These are phyloP conservation scores for Climacium dendroides DNA, from an alignment of 225 moss, liverwort and hornwort genomes.

Conservation along the genomic window DNA sequence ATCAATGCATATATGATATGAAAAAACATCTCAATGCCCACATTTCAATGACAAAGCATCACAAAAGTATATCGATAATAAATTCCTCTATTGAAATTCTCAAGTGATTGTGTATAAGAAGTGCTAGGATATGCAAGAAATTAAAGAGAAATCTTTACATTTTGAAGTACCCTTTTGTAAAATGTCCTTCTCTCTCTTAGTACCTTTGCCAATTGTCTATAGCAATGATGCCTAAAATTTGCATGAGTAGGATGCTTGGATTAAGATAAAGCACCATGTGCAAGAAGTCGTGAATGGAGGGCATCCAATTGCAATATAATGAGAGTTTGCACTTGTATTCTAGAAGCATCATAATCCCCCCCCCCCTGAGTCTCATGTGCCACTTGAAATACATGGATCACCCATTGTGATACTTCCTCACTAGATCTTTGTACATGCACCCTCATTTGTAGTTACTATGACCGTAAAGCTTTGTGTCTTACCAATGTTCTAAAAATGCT, in stretches of 20 bases:
- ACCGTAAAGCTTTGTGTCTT: neutral
- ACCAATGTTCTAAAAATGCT: neutral
- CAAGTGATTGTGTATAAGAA: no score
- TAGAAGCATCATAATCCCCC: accelerated
- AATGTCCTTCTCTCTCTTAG: no score
- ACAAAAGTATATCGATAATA: no score
- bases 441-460: neutral
- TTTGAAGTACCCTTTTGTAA: no score
- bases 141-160: no score
- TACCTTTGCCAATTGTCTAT: no score
- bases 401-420: neutral
- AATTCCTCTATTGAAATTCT: no score
- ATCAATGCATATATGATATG: neutral
- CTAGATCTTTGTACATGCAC: neutral
- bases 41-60: neutral
- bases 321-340: neutral
- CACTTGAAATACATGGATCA: neutral
- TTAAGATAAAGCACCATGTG: neutral
- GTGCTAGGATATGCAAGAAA: no score
- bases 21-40: neutral
- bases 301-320: neutral
- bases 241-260: neutral
- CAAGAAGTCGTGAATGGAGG: neutral
- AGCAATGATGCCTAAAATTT: no score
- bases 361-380: accelerated